phyloP scores from a whole-genome alignment of 345 rosid species.

The Brassica rapa region DNA sequence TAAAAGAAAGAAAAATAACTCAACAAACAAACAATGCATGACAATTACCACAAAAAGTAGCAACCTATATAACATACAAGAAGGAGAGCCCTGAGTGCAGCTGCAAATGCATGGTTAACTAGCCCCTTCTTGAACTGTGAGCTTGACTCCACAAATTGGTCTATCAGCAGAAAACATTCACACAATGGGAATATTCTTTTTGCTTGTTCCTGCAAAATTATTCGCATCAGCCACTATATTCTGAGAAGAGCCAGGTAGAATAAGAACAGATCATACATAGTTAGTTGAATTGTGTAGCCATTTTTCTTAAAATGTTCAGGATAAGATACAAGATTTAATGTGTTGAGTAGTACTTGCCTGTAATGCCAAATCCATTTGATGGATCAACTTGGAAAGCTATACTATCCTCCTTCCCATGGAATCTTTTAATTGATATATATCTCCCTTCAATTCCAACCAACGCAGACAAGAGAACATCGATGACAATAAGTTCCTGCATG shows the following conservation, averaged over 20 bases:
- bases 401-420: slow-evolving; percentile 60
- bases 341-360: slow-evolving; percentile 54
- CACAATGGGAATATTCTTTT: slow-evolving; percentile 82
- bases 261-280: too few species aligned
- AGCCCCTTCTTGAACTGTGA: too few species aligned
- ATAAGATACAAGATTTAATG: neutral
- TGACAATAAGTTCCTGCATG: slow-evolving; percentile 78
- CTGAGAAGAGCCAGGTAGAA: slow-evolving; percentile 10
- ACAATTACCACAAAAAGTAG: slow-evolving; percentile 33
- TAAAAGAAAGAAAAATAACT: neutral
- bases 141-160: too few species aligned
- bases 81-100: too few species aligned
- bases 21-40: slow-evolving; percentile 28
- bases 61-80: slow-evolving; percentile 62
- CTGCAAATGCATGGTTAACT: too few species aligned
- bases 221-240: slow-evolving; percentile 27
- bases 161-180: slow-evolving; percentile 78
- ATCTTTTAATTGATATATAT: slow-evolving; percentile 70
- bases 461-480: slow-evolving; percentile 86
- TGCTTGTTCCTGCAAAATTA: slow-evolving; percentile 71
- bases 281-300: too few species aligned
- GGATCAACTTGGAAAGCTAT: slow-evolving; percentile 77
- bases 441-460: slow-evolving; percentile 95
- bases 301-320: neutral
- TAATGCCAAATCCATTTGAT: slow-evolving; percentile 88